Evolutionary conservation across 768 basidiomycete genomes (phyloP).

Genomic region (Russula foetens): DNA sequence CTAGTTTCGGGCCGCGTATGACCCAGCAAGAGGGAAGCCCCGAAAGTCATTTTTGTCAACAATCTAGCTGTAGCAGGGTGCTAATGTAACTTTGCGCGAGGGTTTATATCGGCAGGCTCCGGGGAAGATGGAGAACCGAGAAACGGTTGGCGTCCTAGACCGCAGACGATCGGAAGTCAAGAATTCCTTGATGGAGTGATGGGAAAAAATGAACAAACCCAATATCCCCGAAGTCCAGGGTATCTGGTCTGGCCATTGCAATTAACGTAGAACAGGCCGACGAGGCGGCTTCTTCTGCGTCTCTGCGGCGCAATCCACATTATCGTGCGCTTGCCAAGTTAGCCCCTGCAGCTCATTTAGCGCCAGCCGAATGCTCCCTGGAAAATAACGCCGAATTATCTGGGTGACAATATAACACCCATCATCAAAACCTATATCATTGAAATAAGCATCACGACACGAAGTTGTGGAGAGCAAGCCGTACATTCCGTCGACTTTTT

Average conservation of each 20-base stretch:
- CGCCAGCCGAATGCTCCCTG: neutral
- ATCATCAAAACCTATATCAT: neutral
- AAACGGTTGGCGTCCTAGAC: neutral
- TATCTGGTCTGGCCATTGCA: neutral
- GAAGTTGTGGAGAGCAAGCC: neutral
- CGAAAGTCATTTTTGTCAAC: too few relatives aligned
- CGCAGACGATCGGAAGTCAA: slow-evolving; percentile 1
- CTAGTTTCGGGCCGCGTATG: neutral
- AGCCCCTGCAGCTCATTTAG: neutral
- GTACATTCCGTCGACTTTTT: neutral
- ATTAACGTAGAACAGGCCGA: neutral
- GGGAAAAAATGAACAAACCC: slow-evolving; percentile 1
- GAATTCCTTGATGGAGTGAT: neutral
- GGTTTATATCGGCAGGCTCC: neutral
- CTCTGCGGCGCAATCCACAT: neutral
- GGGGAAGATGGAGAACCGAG: neutral
- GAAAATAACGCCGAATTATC: neutral
- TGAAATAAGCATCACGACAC: neutral
- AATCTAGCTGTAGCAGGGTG: neutral
- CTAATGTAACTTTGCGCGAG: slow-evolving; percentile 2
- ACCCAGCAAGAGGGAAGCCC: neutral
- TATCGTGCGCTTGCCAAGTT: neutral
- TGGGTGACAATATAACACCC: neutral
- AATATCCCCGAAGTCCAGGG: too few relatives aligned
- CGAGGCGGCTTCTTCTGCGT: neutral